Conservation (phyloP, 2,329 filamentous ascomycete species). For the Camptophora hylomeconis region DNA sequence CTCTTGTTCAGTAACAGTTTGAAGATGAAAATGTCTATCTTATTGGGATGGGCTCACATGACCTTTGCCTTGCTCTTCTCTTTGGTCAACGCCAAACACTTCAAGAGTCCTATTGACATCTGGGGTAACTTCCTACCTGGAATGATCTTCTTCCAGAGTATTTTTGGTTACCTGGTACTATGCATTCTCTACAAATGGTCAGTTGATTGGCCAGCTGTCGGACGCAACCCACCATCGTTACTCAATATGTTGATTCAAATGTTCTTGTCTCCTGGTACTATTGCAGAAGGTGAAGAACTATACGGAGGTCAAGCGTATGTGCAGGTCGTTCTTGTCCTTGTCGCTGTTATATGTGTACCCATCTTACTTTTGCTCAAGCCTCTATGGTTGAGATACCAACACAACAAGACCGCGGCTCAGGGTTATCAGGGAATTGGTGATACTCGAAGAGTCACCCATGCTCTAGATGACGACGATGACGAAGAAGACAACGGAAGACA, state of each 20-base stretch:
- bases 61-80: slow-evolving; percentile 92
- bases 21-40: slow-evolving; percentile 99
- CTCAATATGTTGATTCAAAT: slow-evolving; percentile 99
- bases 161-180: slow-evolving; percentile 90
- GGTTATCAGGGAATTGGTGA: slow-evolving; percentile 93
- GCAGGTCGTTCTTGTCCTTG: slow-evolving; percentile 64
- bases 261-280: slow-evolving; percentile 77
- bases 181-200: slow-evolving; percentile 97
- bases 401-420: slow-evolving; percentile 74
- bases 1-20: slow-evolving; percentile 94
- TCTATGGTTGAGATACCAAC: slow-evolving; percentile 83
- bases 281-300: slow-evolving; percentile 53
- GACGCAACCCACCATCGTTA: slow-evolving; percentile 63
- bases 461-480: slow-evolving; percentile 78
- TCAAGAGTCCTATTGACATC: slow-evolving; percentile 88
- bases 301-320: slow-evolving; percentile 66
- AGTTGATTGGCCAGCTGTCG: slow-evolving; percentile 65
- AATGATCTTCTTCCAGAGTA: slow-evolving; percentile 99
- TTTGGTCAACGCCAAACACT: slow-evolving; percentile 86
- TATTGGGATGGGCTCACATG: slow-evolving; percentile 87
- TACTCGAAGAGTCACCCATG: slow-evolving; percentile 64
- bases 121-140: slow-evolving; percentile 96
- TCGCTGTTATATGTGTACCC: slow-evolving; percentile 79
- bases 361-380: slow-evolving; percentile 90
- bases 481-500: slow-evolving; percentile 16